These are phyloP conservation scores for Osmanthus fragrans DNA, from an alignment of 257 asterid species.

Conservation along the genomic window DNA sequence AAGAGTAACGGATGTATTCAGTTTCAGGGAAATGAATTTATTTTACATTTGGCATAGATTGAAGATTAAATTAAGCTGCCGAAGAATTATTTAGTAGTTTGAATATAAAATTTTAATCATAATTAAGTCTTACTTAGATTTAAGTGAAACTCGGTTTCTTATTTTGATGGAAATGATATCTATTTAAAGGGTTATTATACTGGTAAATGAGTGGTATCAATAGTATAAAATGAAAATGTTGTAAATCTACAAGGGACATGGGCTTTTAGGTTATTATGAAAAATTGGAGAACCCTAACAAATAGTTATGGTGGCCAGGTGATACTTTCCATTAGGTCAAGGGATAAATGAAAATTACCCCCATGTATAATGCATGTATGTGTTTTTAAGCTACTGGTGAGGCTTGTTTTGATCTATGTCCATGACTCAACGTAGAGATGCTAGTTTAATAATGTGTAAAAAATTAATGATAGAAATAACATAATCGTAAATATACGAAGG, in stretches of 20 bases:
- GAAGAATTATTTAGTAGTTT: too few species aligned
- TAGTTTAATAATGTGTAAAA: not conserved
- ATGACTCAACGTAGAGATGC: not conserved
- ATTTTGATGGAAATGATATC: too few species aligned
- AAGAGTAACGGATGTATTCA: too few species aligned
- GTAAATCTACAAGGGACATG: not conserved
- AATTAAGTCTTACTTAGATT: too few species aligned
- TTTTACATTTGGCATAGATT: too few species aligned
- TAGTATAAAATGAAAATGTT: too few species aligned
- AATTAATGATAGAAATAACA: not conserved
- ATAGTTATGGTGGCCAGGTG: not conserved
- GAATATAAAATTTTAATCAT: too few species aligned
- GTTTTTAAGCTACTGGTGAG: not conserved
- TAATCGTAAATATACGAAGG: not conserved
- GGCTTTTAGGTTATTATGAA: not conserved
- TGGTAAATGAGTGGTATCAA: too few species aligned
- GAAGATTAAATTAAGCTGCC: too few species aligned
- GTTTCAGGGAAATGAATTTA: too few species aligned
- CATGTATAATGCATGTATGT: not conserved
- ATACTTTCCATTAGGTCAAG: not conserved
- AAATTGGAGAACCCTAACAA: not conserved
- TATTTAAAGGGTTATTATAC: too few species aligned
- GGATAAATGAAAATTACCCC: not conserved
- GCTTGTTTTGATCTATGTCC: not conserved
- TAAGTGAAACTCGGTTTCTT: too few species aligned